A percentile compares a stretch with the other conserved stretches of the same genome.
Conservation (phyloP, 2,329 filamentous ascomycete species). For the Penicillium frequentans region DNA sequence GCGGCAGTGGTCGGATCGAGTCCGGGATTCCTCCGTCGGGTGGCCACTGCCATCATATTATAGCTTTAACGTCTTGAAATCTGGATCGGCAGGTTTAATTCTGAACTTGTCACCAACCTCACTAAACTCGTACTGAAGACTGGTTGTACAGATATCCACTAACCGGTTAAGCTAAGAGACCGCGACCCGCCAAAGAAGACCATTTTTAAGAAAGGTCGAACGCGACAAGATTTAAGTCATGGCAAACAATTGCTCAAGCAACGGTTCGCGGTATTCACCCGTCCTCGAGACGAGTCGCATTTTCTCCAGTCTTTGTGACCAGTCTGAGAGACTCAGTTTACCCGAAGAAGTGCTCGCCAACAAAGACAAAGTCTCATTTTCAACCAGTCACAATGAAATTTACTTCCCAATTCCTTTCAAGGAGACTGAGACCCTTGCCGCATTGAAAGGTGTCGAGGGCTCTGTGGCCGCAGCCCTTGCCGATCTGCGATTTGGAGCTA, state of each 20-base stretch:
- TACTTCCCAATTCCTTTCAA: slow-evolving; percentile 51
- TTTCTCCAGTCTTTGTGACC: slow-evolving; percentile 36
- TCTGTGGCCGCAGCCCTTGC: slow-evolving; percentile 61
- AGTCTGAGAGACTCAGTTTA: slow-evolving; percentile 34
- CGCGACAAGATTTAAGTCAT: slow-evolving; percentile 11
- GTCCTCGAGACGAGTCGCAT: slow-evolving; percentile 39
- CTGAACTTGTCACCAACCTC: background rate
- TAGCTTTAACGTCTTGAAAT: background rate
- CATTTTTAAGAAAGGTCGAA: no score
- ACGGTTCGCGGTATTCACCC: slow-evolving; percentile 30
- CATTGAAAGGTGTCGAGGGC: slow-evolving; percentile 62
- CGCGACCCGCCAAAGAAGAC: background rate
- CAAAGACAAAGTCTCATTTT: slow-evolving; percentile 38
- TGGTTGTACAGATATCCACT: background rate
- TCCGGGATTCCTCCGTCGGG: slow-evolving; percentile 1
- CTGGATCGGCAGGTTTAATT: background rate
- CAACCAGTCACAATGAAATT: slow-evolving; percentile 36
- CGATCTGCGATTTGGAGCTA: slow-evolving; percentile 52
- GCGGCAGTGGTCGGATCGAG: slow-evolving; percentile 1
- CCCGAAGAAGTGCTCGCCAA: slow-evolving; percentile 32
- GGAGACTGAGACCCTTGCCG: slow-evolving; percentile 54
- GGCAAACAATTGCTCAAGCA: slow-evolving; percentile 9
- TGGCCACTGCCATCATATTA: slow-evolving; percentile 6
- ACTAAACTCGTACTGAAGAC: background rate
- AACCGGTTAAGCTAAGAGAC: background rate